Evolutionary conservation across 1,139 yeast species (phyloP), one percentile per base, ranked within the genome.

Genomic region (Suhomyces maxii): DNA sequence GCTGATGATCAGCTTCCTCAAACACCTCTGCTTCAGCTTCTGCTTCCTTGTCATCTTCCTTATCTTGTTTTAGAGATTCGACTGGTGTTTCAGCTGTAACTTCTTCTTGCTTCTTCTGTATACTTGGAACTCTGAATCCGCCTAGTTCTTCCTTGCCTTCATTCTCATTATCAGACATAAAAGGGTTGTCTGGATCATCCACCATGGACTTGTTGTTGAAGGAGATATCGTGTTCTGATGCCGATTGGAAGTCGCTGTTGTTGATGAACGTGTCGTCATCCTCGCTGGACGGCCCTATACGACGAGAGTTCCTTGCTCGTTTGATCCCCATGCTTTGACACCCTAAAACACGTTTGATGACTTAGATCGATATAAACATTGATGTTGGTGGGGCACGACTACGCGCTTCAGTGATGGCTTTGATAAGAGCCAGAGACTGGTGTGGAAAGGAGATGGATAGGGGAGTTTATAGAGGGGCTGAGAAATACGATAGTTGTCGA

Each of bases 201-300:
- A 31, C 40, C 14, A 32, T n/a, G 11, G 35, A 11, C 31, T 12
- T 28, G 33, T 30, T 26, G 10, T 40, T 34, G 34, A 39, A 25
- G 12, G 45, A 41, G 14, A 33, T 32, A 7, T 45, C 44, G 14
- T 39, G 32, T 34, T 45, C 45, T 6, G 45, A 32, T 1, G 41
- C 50, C 7, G 48, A 41, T 32, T 39, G 48, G 37, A 42, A 44
- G 50, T 74, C 79, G 51, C 78, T 73, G 49, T 74, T 74, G 52
- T 74, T 74, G 36, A 74, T 59, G 46, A 74, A 74, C 0, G 76
- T 63, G 6, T 37, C 52, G 14, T 41, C 55, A 34, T 48, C 63
- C 34, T 48, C 53, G 8, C 55, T 50, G 26, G 50, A 41, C 2
- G 45, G 46, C 23, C 41, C 42, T 10, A 41, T 44, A 8, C 45